phyloP scores from a whole-genome alignment of 2,329 filamentous ascomycete genomes.

The Ophiocordyceps robertsii region DNA sequence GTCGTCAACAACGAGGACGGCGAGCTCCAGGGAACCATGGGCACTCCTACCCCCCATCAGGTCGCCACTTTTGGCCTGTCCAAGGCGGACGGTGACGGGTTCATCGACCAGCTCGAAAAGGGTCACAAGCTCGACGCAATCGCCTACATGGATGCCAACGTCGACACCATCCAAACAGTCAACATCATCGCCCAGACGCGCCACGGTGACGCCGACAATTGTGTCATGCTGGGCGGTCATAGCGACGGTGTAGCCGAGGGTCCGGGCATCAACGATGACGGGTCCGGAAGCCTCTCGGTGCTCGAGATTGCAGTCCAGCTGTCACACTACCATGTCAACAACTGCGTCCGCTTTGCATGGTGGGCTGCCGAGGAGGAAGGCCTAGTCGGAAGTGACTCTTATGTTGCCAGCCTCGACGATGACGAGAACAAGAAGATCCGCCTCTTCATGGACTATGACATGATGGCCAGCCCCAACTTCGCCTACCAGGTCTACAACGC shows the following conservation, averaged over 20 bases:
- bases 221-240: slow-evolving; percentile 52
- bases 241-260: slow-evolving; percentile 49
- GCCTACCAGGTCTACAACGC: slow-evolving; percentile 59
- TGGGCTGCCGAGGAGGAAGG: slow-evolving; percentile 57
- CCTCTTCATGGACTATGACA: slow-evolving; percentile 58
- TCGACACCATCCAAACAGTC: slow-evolving; percentile 37
- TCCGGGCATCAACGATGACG: slow-evolving; percentile 68
- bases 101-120: slow-evolving; percentile 38
- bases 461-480: slow-evolving; percentile 54
- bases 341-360: slow-evolving; percentile 55
- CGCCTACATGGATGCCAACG: slow-evolving; percentile 45
- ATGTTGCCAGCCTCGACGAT: slow-evolving; percentile 37
- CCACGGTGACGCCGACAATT: slow-evolving; percentile 46
- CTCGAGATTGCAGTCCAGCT: slow-evolving; percentile 50
- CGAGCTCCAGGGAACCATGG: slow-evolving; percentile 53
- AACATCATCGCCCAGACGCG: slow-evolving; percentile 52
- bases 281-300: slow-evolving; percentile 49
- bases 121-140: slow-evolving; percentile 38
- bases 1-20: slow-evolving; percentile 62
- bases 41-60: slow-evolving; percentile 42
- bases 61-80: slow-evolving; percentile 57
- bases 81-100: slow-evolving; percentile 40
- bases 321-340: slow-evolving; percentile 42
- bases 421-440: slow-evolving; percentile 51
- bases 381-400: slow-evolving; percentile 49